phyloP scores from a whole-genome alignment of 2,329 filamentous ascomycete species.

The Dactylellina sp. region DNA sequence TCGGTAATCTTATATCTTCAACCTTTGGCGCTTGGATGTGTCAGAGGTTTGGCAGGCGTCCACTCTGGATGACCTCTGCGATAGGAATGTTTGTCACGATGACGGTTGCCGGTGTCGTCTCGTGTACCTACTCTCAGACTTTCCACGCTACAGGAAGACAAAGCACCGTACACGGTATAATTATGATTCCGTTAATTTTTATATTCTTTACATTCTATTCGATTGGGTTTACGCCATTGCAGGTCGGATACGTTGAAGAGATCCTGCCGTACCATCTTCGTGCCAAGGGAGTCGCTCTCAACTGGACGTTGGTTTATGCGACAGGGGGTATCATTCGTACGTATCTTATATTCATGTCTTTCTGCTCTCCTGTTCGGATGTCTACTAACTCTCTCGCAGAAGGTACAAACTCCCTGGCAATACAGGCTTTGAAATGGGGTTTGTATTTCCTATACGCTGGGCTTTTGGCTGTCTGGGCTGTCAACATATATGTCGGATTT shows the following conservation, averaged over 20 bases:
- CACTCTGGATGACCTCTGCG: conserved; percentile 69
- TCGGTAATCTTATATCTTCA: conserved; percentile 8
- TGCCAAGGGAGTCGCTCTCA: conserved; percentile 57
- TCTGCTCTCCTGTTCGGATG: neutral
- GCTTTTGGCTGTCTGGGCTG: neutral
- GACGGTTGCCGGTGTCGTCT: conserved; percentile 68
- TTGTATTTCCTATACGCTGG: conserved; percentile 21
- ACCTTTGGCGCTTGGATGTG: conserved; percentile 17
- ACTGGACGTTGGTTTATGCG: conserved; percentile 28
- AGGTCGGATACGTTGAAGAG: conserved; percentile 72
- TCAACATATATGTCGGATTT: conserved; percentile 17
- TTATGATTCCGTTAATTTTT: conserved; percentile 72
- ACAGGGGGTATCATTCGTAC: conserved; percentile 17
- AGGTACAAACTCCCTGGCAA: neutral
- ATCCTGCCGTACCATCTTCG: conserved; percentile 71
- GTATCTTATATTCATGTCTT: neutral
- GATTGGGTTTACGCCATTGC: conserved; percentile 71
- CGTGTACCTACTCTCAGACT: conserved; percentile 67
- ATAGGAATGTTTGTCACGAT: conserved; percentile 68
- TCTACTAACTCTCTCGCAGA: conserved; percentile 6
- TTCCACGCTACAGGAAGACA: conserved; percentile 66
- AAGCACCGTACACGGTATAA: conserved; percentile 52
- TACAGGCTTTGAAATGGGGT: neutral
- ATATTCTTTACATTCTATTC: conserved; percentile 72
- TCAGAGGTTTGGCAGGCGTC: conserved; percentile 68